Conservation (phyloP, 345 rosid species). For the Anastatica hierochuntica region DNA sequence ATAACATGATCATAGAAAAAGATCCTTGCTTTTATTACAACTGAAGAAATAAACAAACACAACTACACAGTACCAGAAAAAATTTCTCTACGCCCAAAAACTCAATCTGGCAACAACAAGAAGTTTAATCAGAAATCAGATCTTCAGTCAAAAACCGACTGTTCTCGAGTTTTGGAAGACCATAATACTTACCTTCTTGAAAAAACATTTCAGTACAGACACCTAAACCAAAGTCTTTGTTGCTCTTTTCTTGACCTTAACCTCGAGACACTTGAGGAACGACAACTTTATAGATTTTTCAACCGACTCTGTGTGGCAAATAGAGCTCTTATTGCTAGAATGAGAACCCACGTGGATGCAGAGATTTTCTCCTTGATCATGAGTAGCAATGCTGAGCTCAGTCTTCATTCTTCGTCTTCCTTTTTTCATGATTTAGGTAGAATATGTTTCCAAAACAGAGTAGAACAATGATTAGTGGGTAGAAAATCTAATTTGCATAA, state of each 20-base stretch:
- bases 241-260: too few species aligned
- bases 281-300: constrained; percentile 27
- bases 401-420: too few species aligned
- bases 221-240: too few species aligned
- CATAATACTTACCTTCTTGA: too few species aligned
- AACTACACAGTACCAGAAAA: too few species aligned
- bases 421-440: too few species aligned
- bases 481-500: too few species aligned
- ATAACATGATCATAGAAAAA: not conserved
- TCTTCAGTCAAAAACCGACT: not conserved
- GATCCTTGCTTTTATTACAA: constrained; percentile 10
- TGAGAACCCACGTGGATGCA: constrained; percentile 62
- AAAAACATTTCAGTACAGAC: too few species aligned
- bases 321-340: constrained; percentile 55
- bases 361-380: constrained; percentile 95
- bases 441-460: too few species aligned
- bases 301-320: constrained; percentile 28
- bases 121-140: not conserved
- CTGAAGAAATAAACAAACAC: constrained; percentile 3
- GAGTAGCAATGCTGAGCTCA: constrained; percentile 85
- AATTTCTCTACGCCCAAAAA: not conserved
- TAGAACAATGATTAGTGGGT: too few species aligned
- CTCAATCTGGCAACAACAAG: constrained; percentile 1
- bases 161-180: too few species aligned
- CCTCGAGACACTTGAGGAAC: not conserved